Base-by-base conservation (phyloP, 2,329 filamentous ascomycete genomes). In the Capronia americana region DNA sequence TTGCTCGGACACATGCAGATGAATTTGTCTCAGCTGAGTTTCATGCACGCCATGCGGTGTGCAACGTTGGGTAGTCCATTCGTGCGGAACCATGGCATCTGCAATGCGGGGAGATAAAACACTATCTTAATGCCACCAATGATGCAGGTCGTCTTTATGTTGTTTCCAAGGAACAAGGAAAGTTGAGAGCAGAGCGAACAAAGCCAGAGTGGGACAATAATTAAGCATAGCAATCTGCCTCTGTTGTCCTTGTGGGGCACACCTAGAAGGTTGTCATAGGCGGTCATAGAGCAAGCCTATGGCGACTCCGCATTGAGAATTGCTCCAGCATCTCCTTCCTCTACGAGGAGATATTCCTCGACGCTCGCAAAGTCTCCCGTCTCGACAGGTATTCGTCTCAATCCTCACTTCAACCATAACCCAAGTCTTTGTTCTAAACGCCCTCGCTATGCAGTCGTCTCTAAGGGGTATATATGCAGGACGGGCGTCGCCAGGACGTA, bases 401-500 rank as follows among this genome's bases (percentile, higher is more conserved):
- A n/a, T n/a, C n/a, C n/a, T n/a, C n/a, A n/a, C n/a, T n/a, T n/a
- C 32, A 34, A n/a, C 38, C 14, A 44, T 3, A 20, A 12, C 48
- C 24, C 14, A 12, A 26, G 24, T 10, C 20, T 46, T 58, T 26
- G 46, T 51, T 44, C 20, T 17, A 38, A 44, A 44, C 38, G 38
- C 38, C 63, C 63, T 59, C 65, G 63, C 65, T 65, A 67, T 68
- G 61, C 65, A 57, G 14, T 54, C 44, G 30, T 44, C 8, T 57
- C 55, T 55, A 30, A 14, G 53, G 53, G 53, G 53, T 61, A 61
- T 61, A 32, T 50, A 51, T 61, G 28, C 46, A 34, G 17, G 3
- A 50, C 38, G 20, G 8, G 20, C 34, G 46, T 51, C 48, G 17
- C 30, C 14, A 44, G 38, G 11, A n/a, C 17, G 32, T 20, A 32